phyloP scores from a whole-genome alignment of 129 eudicot genomes.

The Lactuca sativa region DNA sequence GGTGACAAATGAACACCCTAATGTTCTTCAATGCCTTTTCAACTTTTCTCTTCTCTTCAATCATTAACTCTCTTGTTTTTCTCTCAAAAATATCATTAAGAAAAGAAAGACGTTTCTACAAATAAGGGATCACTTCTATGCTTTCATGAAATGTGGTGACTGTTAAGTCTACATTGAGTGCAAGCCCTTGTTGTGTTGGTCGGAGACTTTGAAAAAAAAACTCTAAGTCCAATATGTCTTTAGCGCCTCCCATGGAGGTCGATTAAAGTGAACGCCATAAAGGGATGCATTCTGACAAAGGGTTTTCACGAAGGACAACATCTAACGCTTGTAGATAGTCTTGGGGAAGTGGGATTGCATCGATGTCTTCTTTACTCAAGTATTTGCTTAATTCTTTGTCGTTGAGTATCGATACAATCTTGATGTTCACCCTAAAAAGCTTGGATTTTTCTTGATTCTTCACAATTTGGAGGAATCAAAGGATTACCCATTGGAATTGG shows the following conservation, averaged over 20 bases:
- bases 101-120: constrained; percentile 59
- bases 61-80: constrained; percentile 42
- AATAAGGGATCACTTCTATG: constrained; percentile 68
- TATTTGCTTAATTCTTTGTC: constrained; percentile 45
- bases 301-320: constrained; percentile 72
- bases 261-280: constrained; percentile 74
- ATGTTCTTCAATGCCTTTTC: constrained; percentile 69
- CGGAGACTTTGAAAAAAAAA: constrained; percentile 81
- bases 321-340: constrained; percentile 92
- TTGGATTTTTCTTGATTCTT: constrained; percentile 39
- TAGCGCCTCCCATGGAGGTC: constrained; percentile 59
- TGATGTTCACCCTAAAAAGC: constrained; percentile 58
- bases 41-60: constrained; percentile 70
- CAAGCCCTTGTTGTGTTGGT: constrained; percentile 91
- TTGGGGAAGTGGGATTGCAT: constrained; percentile 68
- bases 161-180: constrained; percentile 74
- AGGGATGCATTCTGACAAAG: constrained; percentile 51
- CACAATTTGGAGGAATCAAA: neutral
- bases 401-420: constrained; percentile 23
- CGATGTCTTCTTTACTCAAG: constrained; percentile 46
- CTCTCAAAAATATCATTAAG: constrained; percentile 44
- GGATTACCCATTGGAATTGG: constrained; percentile 44
- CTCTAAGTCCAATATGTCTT: constrained; percentile 69
- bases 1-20: constrained; percentile 73
- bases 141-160: constrained; percentile 89